These are phyloP conservation scores for Coprinellus micaceus DNA, from an alignment of 768 basidiomycete species.

Conservation along the genomic window DNA sequence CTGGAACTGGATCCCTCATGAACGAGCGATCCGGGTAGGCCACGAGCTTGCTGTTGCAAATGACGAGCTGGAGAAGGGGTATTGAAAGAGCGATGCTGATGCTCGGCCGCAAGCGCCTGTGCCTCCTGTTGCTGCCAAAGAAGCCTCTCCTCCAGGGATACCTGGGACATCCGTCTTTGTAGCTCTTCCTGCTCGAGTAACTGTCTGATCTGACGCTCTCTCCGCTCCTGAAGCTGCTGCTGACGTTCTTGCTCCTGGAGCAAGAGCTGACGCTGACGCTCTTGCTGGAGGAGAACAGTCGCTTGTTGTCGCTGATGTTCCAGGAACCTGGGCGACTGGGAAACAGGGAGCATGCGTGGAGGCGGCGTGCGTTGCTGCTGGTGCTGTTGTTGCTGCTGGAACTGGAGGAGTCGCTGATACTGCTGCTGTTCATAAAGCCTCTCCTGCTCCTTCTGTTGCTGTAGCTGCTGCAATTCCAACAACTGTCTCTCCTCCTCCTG, in stretches of 20 bases:
- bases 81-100: slow-evolving; percentile 56
- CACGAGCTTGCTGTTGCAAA: slow-evolving; percentile 36
- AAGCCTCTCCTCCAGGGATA: slow-evolving; percentile 8
- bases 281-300: slow-evolving; percentile 23
- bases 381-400: slow-evolving; percentile 48
- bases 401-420: slow-evolving; percentile 44
- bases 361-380: slow-evolving; percentile 60
- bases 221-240: slow-evolving; percentile 6
- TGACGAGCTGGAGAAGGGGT: slow-evolving; percentile 22
- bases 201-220: slow-evolving; percentile 12
- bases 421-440: slow-evolving; percentile 33
- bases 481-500: slow-evolving; percentile 23
- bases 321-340: slow-evolving; percentile 77
- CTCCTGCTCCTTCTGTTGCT: slow-evolving; percentile 42
- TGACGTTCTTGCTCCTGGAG: slow-evolving; percentile 9
- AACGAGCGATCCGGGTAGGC: slow-evolving; percentile 39
- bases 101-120: slow-evolving; percentile 61
- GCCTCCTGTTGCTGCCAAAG: slow-evolving; percentile 51
- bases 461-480: slow-evolving; percentile 28
- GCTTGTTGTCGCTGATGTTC: slow-evolving; percentile 72
- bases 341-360: slow-evolving; percentile 68
- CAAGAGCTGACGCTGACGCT: slow-evolving; percentile 19
- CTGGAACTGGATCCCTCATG: slow-evolving; percentile 37
- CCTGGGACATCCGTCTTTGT: slow-evolving; percentile 6
- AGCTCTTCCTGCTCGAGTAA: slow-evolving; percentile 12